phyloP scores from a whole-genome alignment of 1,284 basidiomycete genomes.

The Cutaneotrichosporon mucoides region DNA sequence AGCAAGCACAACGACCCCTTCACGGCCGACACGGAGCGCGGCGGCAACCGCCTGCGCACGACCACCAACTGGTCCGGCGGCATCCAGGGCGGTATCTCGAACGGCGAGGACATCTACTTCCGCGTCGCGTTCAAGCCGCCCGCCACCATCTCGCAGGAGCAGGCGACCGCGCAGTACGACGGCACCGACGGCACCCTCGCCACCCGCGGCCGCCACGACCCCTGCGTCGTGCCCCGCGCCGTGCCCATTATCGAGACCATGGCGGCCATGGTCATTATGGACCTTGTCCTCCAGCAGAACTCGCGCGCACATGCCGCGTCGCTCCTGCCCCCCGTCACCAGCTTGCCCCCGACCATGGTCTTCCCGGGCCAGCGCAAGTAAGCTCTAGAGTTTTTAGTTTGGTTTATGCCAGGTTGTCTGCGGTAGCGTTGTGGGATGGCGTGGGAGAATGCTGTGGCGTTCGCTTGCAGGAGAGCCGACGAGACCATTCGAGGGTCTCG shows the following conservation, averaged over 20 bases:
- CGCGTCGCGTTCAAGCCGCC: conserved; percentile 96
- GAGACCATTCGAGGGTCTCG: no score
- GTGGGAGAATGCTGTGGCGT: no score
- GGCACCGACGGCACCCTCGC: conserved; percentile 82
- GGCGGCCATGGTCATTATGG: conserved; percentile 94
- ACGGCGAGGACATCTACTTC: conserved; percentile 98
- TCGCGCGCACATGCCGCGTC: conserved; percentile 64
- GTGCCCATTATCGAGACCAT: conserved; percentile 99
- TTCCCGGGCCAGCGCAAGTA: conserved; percentile 41
- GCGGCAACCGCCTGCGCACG: conserved; percentile 62
- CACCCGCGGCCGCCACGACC: conserved; percentile 90
- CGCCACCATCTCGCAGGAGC: conserved; percentile 92
- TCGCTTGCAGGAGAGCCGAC: no score
- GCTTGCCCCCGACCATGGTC: conserved; percentile 72
- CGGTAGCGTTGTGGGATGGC: no score
- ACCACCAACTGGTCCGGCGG: conserved; percentile 95
- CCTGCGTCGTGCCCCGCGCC: conserved; percentile 93
- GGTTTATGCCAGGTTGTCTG: no score
- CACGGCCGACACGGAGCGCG: conserved; percentile 59
- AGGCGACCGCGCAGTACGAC: conserved; percentile 87
- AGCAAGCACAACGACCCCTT: conserved; percentile 93
- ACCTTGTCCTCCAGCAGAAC: conserved; percentile 81
- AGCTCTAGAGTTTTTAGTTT: no score
- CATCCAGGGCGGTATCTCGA: conserved; percentile 95
- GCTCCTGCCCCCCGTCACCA: conserved; percentile 70